Percentiles rank a stretch among this genome's conserved stretches.
Evolutionary conservation across 208 protist genomes (phyloP).

Genomic region (Acanthamoeba sp.): DNA sequence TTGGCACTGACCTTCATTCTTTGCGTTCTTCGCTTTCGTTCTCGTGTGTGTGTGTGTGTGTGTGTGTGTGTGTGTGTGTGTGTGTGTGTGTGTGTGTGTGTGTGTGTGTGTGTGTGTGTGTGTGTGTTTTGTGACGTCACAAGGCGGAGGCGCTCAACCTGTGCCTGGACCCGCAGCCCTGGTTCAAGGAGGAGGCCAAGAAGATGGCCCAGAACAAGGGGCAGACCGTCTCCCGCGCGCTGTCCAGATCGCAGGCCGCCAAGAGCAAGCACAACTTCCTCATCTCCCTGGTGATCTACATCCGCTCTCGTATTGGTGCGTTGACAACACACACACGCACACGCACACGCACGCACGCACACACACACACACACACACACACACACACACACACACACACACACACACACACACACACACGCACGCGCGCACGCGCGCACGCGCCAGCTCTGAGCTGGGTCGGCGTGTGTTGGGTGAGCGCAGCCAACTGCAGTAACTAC

Average conservation of each 20-base stretch:
- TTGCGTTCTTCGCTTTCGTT: neutral
- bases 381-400: too few relatives aligned
- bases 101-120: too few relatives aligned
- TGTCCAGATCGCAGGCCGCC: constrained; percentile 38
- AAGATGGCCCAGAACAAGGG: constrained; percentile 26
- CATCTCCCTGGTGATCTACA: constrained; percentile 40
- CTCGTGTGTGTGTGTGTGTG: too few relatives aligned
- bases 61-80: too few relatives aligned
- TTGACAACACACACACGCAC: neutral
- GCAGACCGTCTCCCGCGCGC: neutral
- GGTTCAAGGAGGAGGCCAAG: constrained; percentile 60
- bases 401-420: too few relatives aligned
- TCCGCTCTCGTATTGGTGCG: constrained; percentile 58
- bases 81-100: too few relatives aligned
- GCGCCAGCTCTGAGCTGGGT: too few relatives aligned
- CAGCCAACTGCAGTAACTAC: constrained; percentile 71
- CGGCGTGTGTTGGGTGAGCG: too few relatives aligned
- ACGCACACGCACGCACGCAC: neutral
- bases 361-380: neutral
- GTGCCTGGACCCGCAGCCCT: constrained; percentile 43
- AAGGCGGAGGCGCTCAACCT: constrained; percentile 37
- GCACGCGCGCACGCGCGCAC: too few relatives aligned
- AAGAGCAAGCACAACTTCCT: constrained; percentile 69
- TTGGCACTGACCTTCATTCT: neutral
- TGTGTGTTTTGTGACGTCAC: neutral